These are phyloP conservation scores for Jackrogersella minutella DNA, from an alignment of 495 filamentous ascomycete species.

Conservation along the genomic window DNA sequence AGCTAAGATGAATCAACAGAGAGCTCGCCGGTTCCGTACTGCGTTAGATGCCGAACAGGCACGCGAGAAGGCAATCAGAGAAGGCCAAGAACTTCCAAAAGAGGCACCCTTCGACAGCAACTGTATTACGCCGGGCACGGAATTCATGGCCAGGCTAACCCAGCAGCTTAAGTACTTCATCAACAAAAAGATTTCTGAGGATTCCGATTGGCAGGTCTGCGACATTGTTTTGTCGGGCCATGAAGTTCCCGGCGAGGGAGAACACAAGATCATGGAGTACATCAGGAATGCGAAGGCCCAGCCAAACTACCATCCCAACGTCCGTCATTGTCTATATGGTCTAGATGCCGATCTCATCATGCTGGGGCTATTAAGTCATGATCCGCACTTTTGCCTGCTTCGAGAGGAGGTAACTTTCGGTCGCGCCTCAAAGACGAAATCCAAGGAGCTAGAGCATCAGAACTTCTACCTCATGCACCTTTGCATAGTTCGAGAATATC, in stretches of 20 bases:
- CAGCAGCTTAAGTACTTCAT: conserved; percentile 97
- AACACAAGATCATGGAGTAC: conserved; percentile 99
- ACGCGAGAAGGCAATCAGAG: conserved; percentile 84
- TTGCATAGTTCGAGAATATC: conserved; percentile 95
- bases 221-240: conserved; percentile 97
- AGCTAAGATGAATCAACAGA: conserved; percentile 99
- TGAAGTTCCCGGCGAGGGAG: conserved; percentile 98
- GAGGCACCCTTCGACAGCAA: conserved; percentile 98
- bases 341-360: conserved; percentile 99
- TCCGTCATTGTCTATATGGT: conserved; percentile 96
- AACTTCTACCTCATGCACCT: conserved; percentile 99
- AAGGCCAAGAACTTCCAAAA: conserved; percentile 91
- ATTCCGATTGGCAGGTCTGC: conserved; percentile 94
- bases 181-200: conserved; percentile 97
- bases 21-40: conserved; percentile 92
- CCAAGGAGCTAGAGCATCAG: conserved; percentile 96
- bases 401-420: conserved; percentile 99
- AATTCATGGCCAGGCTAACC: conserved; percentile 97
- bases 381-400: conserved; percentile 96
- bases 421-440: conserved; percentile 80
- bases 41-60: conserved; percentile 89
- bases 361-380: conserved; percentile 94
- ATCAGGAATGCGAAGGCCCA: conserved; percentile 97
- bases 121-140: conserved; percentile 96
- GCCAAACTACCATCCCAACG: conserved; percentile 90